Percentiles rank a stretch among this genome's conserved stretches.
Evolutionary conservation across 73 alveolate genomes (phyloP).

Genomic region (Symbiodinium pilosum): DNA sequence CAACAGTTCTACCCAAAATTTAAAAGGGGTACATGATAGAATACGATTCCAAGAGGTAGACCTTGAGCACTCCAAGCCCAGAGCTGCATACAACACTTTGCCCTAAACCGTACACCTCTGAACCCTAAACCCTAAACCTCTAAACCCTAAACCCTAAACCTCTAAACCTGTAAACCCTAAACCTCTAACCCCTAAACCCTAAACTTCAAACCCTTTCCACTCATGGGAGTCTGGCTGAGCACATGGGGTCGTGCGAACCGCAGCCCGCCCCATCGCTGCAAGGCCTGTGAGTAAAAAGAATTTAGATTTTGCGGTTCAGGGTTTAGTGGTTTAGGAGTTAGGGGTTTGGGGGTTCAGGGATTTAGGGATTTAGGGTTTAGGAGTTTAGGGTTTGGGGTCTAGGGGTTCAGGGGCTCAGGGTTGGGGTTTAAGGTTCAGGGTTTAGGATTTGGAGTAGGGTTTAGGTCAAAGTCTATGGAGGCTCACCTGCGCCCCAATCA

Average conservation of each 20-base stretch:
- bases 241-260: slow-evolving; percentile 16
- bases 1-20: too few relatives aligned
- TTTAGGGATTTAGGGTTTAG: neutral
- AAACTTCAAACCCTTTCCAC: neutral
- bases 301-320: neutral
- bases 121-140: neutral
- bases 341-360: neutral
- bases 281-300: neutral
- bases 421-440: too few relatives aligned
- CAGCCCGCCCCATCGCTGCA: slow-evolving; percentile 53
- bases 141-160: neutral
- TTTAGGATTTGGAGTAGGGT: too few relatives aligned
- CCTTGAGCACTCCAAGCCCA: neutral
- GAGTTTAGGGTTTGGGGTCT: neutral
- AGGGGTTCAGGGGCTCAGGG: too few relatives aligned
- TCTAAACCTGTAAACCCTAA: neutral
- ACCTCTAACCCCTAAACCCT: neutral
- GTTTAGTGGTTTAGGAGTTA: neutral
- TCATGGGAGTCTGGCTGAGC: neutral
- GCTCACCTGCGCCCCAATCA: too few relatives aligned
- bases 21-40: too few relatives aligned
- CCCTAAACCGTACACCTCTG: neutral
- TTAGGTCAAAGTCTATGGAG: too few relatives aligned
- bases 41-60: too few relatives aligned
- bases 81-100: neutral